Evolutionary conservation across 2,329 filamentous ascomycete genomes (phyloP).

Genomic region (Cladosporium sphaerospermum): DNA sequence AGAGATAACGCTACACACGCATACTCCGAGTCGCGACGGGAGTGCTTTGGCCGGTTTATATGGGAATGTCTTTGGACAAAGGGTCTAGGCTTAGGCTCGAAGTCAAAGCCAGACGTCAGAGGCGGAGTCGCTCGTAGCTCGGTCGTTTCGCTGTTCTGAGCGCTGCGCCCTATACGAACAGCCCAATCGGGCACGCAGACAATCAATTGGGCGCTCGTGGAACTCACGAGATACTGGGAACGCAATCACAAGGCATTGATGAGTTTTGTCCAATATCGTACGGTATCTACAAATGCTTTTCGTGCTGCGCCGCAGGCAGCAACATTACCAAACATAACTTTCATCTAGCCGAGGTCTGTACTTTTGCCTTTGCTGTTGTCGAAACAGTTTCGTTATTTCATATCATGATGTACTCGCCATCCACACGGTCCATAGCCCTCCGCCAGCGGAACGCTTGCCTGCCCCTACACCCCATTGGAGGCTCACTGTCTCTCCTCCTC

Average conservation of each 20-base stretch:
- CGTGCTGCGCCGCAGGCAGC: too few species aligned
- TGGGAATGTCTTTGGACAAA: too few species aligned
- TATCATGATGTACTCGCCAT: conserved; percentile 48
- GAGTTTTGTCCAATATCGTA: too few species aligned
- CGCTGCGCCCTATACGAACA: background rate
- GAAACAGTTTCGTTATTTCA: conserved; percentile 23
- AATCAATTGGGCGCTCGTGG: too few species aligned
- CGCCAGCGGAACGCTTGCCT: conserved; percentile 43
- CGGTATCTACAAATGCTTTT: too few species aligned
- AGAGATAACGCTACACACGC: too few species aligned
- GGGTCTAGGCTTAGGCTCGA: background rate
- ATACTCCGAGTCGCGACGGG: too few species aligned
- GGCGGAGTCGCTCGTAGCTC: background rate
- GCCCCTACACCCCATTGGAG: conserved; percentile 15
- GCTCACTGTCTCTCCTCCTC: conserved; percentile 15
- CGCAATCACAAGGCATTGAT: too few species aligned
- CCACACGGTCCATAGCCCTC: conserved; percentile 44
- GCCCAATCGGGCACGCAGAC: background rate
- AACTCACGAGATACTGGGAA: too few species aligned
- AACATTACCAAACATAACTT: conserved; percentile 1
- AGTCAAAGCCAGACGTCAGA: background rate
- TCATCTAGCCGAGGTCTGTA: conserved; percentile 1
- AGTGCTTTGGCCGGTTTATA: too few species aligned
- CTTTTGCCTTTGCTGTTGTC: background rate
- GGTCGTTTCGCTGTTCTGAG: background rate